Evolutionary conservation across 139 green algal genomes (phyloP), one percentile per base, ranked within the genome.

Genomic region (Coelastrella sp.): DNA sequence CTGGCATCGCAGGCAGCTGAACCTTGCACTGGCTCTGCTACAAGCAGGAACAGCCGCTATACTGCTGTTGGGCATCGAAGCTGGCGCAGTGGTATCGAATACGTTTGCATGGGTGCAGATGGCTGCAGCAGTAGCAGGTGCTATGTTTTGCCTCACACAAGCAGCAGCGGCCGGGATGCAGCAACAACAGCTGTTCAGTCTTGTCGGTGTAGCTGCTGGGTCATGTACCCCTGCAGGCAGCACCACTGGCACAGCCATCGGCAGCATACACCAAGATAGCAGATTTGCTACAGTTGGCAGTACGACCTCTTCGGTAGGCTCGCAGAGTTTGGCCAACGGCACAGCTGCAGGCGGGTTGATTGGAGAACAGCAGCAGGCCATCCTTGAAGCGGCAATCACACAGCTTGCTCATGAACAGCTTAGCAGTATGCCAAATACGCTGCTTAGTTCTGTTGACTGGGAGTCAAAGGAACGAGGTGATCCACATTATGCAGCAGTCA

Each of bases 1-100:
- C 32, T 47, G 32, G 32, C 32, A 47, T 80, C n/a, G 83, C 83
- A 88, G 83, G 83, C 83, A 88, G 14, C 83, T 88, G 47, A 80
- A 79, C 17, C 14, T 80, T 10, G 83, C 66, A 56, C 7, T 88
- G 66, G 83, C 64, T 2, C 2, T 80, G 10, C 32, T 88, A 60
- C 83, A 88, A 66, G 47, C 66, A 8, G 83, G 65, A 47, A 88
- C 22, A 14, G 66, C 83, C 2, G 47, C 66, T 7, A 7, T 88
- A 8, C 19, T 88, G 47, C 47, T 88, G 14, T 14, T 68, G 65
- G 83, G 32, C 47, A 88, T 88, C 47, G 47, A 66, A 11, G 17
- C 83, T 17, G 83, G 83, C 6, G 83, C 83, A 79, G 83, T 88
- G 47, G 16, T 54, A 22, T n/a, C 66, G 6, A 56, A 73, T 19